phyloP scores from a whole-genome alignment of 2,329 filamentous ascomycete species.

The Helicocarpus griseus region DNA sequence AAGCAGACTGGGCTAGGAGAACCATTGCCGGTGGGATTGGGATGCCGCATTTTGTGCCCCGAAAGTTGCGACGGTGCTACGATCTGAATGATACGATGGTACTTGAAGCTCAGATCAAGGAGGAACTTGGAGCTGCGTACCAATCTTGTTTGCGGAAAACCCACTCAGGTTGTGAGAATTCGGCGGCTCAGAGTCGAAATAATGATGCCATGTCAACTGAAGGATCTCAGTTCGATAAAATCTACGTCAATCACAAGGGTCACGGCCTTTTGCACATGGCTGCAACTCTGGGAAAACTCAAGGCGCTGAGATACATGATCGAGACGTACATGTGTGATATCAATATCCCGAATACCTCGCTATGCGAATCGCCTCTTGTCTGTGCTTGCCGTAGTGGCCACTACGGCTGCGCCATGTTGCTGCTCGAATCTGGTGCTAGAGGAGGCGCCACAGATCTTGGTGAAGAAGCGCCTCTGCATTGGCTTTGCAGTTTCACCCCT shows the following conservation, averaged over 20 bases:
- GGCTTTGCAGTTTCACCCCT: constrained; percentile 2
- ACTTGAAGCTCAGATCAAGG: constrained; percentile 1
- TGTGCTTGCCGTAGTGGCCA: constrained; percentile 3
- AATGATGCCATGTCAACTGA: background rate
- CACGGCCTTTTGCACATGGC: background rate
- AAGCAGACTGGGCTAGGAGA: background rate
- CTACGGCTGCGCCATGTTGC: constrained; percentile 1
- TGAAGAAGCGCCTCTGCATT: background rate
- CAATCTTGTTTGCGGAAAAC: background rate
- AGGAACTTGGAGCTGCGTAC: background rate
- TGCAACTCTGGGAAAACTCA: background rate
- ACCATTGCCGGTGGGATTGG: background rate
- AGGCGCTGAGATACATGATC: constrained; percentile 1
- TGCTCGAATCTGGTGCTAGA: background rate
- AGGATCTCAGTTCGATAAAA: background rate
- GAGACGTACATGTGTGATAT: background rate
- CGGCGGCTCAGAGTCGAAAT: background rate
- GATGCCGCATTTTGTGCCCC: constrained; percentile 2
- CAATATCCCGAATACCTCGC: background rate
- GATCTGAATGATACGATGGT: background rate
- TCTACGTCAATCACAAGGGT: constrained; percentile 2
- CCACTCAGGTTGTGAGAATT: background rate
- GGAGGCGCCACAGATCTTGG: background rate
- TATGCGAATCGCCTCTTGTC: background rate
- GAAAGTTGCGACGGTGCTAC: background rate